A percentile compares a stretch with the other conserved stretches of the same genome.
Conservation (phyloP, 768 basidiomycete genomes). For the Dacryopinax spathularia region DNA sequence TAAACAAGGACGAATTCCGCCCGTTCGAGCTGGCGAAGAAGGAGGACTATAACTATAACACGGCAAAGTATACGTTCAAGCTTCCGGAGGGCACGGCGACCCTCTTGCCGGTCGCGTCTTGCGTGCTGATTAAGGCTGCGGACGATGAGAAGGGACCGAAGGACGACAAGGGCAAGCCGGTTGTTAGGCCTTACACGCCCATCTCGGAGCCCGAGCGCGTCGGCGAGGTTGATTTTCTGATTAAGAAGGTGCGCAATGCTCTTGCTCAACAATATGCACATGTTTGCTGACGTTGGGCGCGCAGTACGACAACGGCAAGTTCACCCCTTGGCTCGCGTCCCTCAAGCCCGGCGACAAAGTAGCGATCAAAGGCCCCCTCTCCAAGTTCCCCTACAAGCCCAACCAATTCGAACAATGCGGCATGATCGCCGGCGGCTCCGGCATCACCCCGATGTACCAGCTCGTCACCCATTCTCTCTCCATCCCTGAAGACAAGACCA, state of each 20-base stretch:
- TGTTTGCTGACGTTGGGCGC: neutral
- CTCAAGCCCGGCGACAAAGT: constrained; percentile 72
- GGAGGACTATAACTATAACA: constrained; percentile 81
- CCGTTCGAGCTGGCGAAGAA: constrained; percentile 69
- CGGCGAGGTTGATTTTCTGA: constrained; percentile 63
- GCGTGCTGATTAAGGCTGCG: constrained; percentile 62
- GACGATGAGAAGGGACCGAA: constrained; percentile 43
- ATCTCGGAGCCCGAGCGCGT: constrained; percentile 59
- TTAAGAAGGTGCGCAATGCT: constrained; percentile 45
- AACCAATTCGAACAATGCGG: constrained; percentile 78
- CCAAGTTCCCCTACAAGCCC: constrained; percentile 72
- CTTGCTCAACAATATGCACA: neutral
- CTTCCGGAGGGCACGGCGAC: constrained; percentile 66
- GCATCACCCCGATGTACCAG: constrained; percentile 81
- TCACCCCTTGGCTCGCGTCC: constrained; percentile 67
- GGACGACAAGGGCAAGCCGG: constrained; percentile 71
- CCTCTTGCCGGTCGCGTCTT: constrained; percentile 64
- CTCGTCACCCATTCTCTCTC: constrained; percentile 55
- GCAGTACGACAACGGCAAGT: constrained; percentile 56
- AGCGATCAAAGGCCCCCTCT: constrained; percentile 78
- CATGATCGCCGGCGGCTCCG: constrained; percentile 84
- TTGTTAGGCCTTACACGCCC: constrained; percentile 87
- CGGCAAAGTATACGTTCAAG: constrained; percentile 61
- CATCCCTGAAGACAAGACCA: constrained; percentile 73
- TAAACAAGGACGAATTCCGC: constrained; percentile 60